phyloP scores from a whole-genome alignment of 2,329 filamentous ascomycete species.

The Byssochlamys sp. region DNA sequence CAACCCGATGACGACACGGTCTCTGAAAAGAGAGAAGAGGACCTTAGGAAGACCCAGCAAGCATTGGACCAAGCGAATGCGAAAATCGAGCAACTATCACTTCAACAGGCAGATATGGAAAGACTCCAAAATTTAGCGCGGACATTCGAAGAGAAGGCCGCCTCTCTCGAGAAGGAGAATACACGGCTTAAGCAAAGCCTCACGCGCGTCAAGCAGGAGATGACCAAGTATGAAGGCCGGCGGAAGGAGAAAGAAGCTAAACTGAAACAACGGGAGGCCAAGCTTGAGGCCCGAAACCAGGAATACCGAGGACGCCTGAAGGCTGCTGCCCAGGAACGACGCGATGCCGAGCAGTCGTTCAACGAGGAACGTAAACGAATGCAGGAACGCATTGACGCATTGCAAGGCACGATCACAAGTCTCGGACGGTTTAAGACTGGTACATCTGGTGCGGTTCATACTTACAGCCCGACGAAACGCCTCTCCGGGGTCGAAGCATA shows the following conservation, averaged over 20 bases:
- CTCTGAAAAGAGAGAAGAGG: conserved; percentile 12
- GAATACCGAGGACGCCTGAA: conserved; percentile 33
- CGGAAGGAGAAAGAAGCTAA: conserved; percentile 35
- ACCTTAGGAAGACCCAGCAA: conserved; percentile 23
- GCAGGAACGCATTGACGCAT: conserved; percentile 28
- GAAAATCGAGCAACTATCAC: conserved; percentile 25
- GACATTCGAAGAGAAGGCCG: conserved; percentile 33
- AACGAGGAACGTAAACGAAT: conserved; percentile 30
- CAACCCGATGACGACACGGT: conserved; percentile 10
- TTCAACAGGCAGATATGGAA: conserved; percentile 22
- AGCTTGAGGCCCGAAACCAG: conserved; percentile 29
- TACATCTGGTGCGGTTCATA: conserved; percentile 11
- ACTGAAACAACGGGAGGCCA: conserved; percentile 31
- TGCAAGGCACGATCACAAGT: conserved; percentile 23
- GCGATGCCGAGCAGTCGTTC: conserved; percentile 25
- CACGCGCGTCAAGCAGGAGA: conserved; percentile 33
- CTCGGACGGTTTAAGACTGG: conserved; percentile 18
- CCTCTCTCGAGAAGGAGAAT: conserved; percentile 34
- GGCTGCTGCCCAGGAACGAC: conserved; percentile 24
- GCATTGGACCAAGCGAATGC: conserved; percentile 26
- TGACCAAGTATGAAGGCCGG: conserved; percentile 33
- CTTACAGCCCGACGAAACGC: conserved; percentile 20
- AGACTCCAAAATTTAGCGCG: conserved; percentile 26
- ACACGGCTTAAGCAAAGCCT: conserved; percentile 30
- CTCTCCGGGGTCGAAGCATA: conserved; percentile 20